Percentiles rank a stretch among this genome's conserved stretches.
Conservation (phyloP, 192 early-diverging fungal species). For the Linnemannia exigua region DNA sequence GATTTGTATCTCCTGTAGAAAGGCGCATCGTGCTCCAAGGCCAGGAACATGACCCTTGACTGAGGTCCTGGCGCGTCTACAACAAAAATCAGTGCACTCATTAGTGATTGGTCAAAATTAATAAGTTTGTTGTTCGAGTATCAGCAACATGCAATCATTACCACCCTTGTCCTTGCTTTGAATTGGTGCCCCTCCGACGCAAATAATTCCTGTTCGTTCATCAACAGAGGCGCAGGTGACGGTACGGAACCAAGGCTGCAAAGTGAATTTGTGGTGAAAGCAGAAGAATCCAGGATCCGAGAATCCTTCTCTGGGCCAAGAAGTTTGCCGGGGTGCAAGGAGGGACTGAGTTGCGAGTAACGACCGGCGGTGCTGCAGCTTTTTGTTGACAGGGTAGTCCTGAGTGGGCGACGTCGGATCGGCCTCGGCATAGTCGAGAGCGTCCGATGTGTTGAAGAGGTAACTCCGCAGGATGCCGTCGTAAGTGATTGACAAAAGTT, state of each 20-base stretch:
- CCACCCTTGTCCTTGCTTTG: conserved; percentile 14
- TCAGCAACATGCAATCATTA: not conserved
- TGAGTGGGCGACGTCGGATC: conserved; percentile 15
- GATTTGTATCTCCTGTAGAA: conserved; percentile 25
- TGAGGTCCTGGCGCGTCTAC: not conserved
- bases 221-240: conserved; percentile 61
- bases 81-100: not conserved
- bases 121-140: not conserved
- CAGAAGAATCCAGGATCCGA: conserved; percentile 61
- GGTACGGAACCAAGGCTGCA: conserved; percentile 59
- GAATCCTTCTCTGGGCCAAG: conserved; percentile 61
- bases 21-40: conserved; percentile 18
- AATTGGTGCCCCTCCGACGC: conserved; percentile 58
- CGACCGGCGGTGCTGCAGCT: conserved; percentile 29
- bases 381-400: conserved; percentile 8
- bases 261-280: conserved; percentile 65
- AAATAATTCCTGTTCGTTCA: conserved; percentile 52
- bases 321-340: conserved; percentile 21
- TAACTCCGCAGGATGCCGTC: conserved; percentile 68
- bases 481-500: conserved; percentile 66
- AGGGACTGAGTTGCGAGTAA: conserved; percentile 44
- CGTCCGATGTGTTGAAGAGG: conserved; percentile 62
- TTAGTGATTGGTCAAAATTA: not conserved
- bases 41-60: conserved; percentile 27
- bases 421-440: conserved; percentile 11